Evolutionary conservation across 805 yeast species (phyloP), one percentile per base, ranked within the genome.

Genomic region (Metschnikowia picachoensis): DNA sequence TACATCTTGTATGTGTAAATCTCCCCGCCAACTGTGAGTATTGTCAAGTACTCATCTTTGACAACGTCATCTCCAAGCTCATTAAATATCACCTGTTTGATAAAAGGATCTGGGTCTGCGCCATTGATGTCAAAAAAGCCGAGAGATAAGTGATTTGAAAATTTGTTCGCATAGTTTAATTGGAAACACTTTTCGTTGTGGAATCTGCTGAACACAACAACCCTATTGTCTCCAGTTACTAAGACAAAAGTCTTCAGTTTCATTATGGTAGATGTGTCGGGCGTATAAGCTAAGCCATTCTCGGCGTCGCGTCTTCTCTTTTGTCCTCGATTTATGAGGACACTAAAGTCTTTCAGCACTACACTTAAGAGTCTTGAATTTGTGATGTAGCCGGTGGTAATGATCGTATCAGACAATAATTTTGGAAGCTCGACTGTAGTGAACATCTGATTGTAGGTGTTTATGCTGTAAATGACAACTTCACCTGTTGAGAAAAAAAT

Each of bases 21-120:
- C 60, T 88, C 94, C 55, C 95, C 95, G 43, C 95, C 94, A 59
- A 82, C 79, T 0, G 95, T 89, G 41, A 88, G 65, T 8, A 87
- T 71, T 0, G 89, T 74, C 47, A 90, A 62, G 60, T 81, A 81
- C 54, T 86, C 90, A 39, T 82, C 83, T 37, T 76, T 72, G 6
- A 57, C 39, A 28, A 60, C 51, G 8, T 66, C 60, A 56, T 85
- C 87, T 5, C 96, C 96, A 29, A 89, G 58, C 38, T 76, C 77
- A 37, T 80, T 76, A 61, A 84, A 75, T 0, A 85, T 73, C 13
- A 74, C 68, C 62, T 86, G 88, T 59, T 85, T 86, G 53, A 85
- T 78, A 35, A 78, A 77, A 2, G 91, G 91, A 67, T 85, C 91
- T 10, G 89, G 89, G 30, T 78, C 73, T 1, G 75, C 68, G 32